These are phyloP conservation scores for Comarum palustre DNA, from an alignment of 306 rosid genomes.

Conservation along the genomic window DNA sequence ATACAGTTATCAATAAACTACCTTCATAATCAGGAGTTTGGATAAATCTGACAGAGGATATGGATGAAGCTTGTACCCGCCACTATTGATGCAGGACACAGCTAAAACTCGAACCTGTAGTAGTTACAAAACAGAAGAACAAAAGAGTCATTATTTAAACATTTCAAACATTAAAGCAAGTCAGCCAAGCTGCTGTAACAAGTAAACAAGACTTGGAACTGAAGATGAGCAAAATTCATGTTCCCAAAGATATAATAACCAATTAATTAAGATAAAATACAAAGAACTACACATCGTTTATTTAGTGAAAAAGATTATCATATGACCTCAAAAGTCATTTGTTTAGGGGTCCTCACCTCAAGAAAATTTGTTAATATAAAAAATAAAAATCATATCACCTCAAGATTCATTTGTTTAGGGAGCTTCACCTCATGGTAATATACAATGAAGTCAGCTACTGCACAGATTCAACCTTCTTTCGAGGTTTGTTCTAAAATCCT, in stretches of 20 bases:
- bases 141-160: background rate
- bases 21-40: conserved; percentile 72
- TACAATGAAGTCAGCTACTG: background rate
- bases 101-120: conserved; percentile 70
- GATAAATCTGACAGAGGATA: conserved; percentile 64
- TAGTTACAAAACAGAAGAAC: conserved; percentile 5
- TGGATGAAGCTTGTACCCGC: conserved; percentile 86
- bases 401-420: background rate
- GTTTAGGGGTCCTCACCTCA: too few relatives aligned
- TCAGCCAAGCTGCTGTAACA: conserved; percentile 2
- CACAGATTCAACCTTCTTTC: background rate
- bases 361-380: too few relatives aligned
- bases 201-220: background rate
- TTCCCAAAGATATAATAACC: background rate
- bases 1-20: conserved; percentile 28
- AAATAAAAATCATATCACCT: too few relatives aligned
- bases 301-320: background rate
- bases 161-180: conserved; percentile 4
- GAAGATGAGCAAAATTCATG: conserved; percentile 8
- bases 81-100: conserved; percentile 49
- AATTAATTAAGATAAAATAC: background rate
- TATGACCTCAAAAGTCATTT: too few relatives aligned
- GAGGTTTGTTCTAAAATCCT: background rate
- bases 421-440: background rate
- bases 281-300: background rate